phyloP scores from a whole-genome alignment of 73 alveolate species.

The Symbiodinium pilosum region DNA sequence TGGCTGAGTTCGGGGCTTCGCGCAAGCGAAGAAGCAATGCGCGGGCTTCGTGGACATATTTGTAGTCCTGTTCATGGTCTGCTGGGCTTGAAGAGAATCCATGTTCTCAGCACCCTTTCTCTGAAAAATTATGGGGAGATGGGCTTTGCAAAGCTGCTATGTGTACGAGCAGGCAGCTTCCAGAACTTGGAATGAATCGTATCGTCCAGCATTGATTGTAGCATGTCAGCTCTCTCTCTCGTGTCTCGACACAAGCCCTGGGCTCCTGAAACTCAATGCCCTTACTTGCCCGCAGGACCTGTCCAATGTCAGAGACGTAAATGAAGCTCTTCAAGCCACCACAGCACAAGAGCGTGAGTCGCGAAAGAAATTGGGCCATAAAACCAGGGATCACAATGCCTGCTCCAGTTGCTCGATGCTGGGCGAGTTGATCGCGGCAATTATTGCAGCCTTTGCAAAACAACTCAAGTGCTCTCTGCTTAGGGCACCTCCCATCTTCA shows the following conservation, averaged over 20 bases:
- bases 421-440: conserved; percentile 54
- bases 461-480: neutral
- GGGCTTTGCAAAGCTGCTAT: too few relatives aligned
- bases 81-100: neutral
- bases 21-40: conserved; percentile 66
- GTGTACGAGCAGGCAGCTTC: too few relatives aligned
- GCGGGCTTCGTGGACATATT: conserved; percentile 61
- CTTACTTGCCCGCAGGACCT: conserved; percentile 92
- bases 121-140: too few relatives aligned
- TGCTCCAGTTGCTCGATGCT: conserved; percentile 88
- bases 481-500: neutral
- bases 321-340: neutral
- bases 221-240: neutral
- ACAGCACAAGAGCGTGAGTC: neutral
- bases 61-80: conserved; percentile 22
- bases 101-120: too few relatives aligned
- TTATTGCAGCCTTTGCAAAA: conserved; percentile 48
- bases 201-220: neutral
- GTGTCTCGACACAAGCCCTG: neutral
- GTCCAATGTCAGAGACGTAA: neutral
- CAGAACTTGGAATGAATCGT: too few relatives aligned
- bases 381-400: neutral
- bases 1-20: conserved; percentile 15
- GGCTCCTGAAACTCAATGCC: conserved; percentile 76
- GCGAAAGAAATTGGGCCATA: neutral